A percentile compares a stretch with the other conserved stretches of the same genome.
phyloP scores from a whole-genome alignment of 106 monocot species.

The Cymbidium sinense region DNA sequence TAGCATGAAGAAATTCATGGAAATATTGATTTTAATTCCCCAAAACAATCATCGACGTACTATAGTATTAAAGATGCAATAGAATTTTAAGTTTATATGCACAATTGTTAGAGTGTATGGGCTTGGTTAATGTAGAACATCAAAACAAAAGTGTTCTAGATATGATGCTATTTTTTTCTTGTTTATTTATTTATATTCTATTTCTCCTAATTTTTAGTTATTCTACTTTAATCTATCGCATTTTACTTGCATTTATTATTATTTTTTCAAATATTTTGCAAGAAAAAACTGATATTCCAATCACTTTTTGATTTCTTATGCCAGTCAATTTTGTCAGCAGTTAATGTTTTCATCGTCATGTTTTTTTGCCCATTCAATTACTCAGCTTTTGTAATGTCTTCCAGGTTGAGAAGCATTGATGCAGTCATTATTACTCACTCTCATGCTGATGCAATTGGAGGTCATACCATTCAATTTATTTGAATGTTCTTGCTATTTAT shows the following conservation, averaged over 20 bases:
- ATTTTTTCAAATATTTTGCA: no score
- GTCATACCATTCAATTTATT: conserved; percentile 18
- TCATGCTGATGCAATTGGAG: conserved; percentile 99
- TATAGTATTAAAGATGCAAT: neutral
- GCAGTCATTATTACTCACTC: conserved; percentile 94
- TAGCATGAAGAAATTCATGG: neutral
- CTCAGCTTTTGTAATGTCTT: conserved; percentile 9
- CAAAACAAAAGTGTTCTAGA: neutral
- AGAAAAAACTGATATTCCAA: no score
- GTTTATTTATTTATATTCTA: no score
- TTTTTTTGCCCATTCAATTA: neutral
- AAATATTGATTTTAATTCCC: neutral
- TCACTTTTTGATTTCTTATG: no score
- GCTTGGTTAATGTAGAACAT: neutral
- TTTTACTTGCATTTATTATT: no score
- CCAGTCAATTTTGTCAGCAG: neutral
- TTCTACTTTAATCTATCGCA: no score
- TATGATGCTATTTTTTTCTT: no score
- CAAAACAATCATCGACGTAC: neutral
- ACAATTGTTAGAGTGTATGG: neutral
- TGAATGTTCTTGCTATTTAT: neutral
- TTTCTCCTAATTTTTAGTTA: no score
- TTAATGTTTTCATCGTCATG: neutral
- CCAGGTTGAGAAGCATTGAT: conserved; percentile 86
- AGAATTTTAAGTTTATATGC: neutral